These are phyloP conservation scores for Candida tropicalis DNA, from an alignment of 1,139 yeast genomes.

Conservation along the genomic window DNA sequence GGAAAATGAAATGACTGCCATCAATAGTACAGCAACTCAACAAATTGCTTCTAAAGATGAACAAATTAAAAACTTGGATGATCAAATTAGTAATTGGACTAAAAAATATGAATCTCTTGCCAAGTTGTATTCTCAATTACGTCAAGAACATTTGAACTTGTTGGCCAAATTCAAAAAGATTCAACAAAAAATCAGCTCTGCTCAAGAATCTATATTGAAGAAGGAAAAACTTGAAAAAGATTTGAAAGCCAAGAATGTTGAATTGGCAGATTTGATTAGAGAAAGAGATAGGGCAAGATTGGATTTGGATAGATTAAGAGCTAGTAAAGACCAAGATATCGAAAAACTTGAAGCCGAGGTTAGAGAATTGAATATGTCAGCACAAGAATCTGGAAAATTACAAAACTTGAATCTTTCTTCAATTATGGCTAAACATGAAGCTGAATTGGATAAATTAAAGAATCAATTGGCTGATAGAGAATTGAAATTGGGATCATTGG, in stretches of 20 bases:
- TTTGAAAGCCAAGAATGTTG: slow-evolving; percentile 81
- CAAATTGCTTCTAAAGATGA: slow-evolving; percentile 82
- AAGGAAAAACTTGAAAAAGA: slow-evolving; percentile 85
- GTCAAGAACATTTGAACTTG: slow-evolving; percentile 87
- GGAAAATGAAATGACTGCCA: slow-evolving; percentile 69
- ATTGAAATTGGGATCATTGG: slow-evolving; percentile 20
- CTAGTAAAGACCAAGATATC: slow-evolving; percentile 65
- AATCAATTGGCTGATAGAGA: slow-evolving; percentile 36
- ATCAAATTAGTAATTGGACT: slow-evolving; percentile 79
- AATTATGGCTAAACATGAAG: slow-evolving; percentile 64
- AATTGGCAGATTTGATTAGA: slow-evolving; percentile 84
- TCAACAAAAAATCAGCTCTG: slow-evolving; percentile 89
- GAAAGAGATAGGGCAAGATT: slow-evolving; percentile 89
- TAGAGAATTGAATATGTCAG: slow-evolving; percentile 61
- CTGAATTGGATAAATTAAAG: slow-evolving; percentile 50
- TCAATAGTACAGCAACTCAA: slow-evolving; percentile 68
- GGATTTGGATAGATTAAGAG: slow-evolving; percentile 75
- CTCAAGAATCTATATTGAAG: slow-evolving; percentile 87
- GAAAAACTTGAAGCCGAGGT: slow-evolving; percentile 69
- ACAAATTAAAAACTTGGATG: slow-evolving; percentile 67
- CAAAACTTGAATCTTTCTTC: slow-evolving; percentile 68
- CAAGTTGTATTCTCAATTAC: slow-evolving; percentile 83
- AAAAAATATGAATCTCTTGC: slow-evolving; percentile 89
- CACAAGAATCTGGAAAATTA: slow-evolving; percentile 64
- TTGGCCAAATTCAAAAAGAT: slow-evolving; percentile 79